Evolutionary conservation across 345 rosid species (phyloP).

Genomic region (Crucihimalaya himalaica): DNA sequence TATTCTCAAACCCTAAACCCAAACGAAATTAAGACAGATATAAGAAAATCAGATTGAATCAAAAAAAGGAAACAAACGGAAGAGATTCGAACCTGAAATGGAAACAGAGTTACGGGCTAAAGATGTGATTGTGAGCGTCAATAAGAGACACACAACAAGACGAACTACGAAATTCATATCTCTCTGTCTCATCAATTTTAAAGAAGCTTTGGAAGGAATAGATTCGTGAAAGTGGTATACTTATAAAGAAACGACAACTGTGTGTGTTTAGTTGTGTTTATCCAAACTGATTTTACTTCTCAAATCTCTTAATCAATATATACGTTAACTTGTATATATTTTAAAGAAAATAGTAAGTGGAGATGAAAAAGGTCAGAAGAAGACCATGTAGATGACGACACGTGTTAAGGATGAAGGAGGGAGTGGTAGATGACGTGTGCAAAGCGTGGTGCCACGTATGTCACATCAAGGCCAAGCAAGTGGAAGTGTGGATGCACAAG

Average conservation of each 20-base stretch:
- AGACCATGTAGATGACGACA: constrained; percentile 20
- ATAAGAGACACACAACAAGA: constrained; percentile 23
- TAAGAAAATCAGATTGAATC: not conserved
- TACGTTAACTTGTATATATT: not conserved
- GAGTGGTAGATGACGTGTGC: constrained; percentile 38
- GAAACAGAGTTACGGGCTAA: constrained; percentile 28
- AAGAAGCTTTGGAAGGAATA: no score
- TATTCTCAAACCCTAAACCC: constrained; percentile 22
- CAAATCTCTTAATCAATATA: constrained; percentile 26
- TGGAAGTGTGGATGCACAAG: constrained; percentile 39
- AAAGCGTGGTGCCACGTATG: constrained; percentile 32
- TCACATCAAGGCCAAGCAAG: constrained; percentile 38
- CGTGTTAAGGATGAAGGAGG: not conserved
- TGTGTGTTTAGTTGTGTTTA: constrained; percentile 29
- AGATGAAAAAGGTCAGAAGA: not conserved
- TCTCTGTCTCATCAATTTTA: no score
- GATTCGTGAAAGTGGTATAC: not conserved
- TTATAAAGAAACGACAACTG: constrained; percentile 29
- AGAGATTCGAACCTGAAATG: constrained; percentile 34
- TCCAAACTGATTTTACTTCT: constrained; percentile 30
- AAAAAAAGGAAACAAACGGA: not conserved
- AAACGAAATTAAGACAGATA: constrained; percentile 1
- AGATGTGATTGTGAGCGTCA: constrained; percentile 26
- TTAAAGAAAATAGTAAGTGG: not conserved
- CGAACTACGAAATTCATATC: constrained; percentile 34